Base-by-base conservation (phyloP, 2,329 filamentous ascomycete genomes). In the Botrytis elliptica region DNA sequence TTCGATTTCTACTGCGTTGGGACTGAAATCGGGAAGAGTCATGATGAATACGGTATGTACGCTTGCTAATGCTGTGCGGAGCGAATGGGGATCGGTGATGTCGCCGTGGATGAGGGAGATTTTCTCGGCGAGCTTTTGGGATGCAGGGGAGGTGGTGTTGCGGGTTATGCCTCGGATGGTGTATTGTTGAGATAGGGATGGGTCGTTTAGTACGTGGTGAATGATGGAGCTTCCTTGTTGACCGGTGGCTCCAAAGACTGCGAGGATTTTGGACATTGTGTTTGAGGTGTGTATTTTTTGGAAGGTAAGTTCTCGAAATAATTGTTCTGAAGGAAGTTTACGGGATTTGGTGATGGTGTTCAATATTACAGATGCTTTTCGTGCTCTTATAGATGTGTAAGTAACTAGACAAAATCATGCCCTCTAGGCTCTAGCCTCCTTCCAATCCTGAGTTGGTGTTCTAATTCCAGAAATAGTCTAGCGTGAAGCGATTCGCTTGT, bases 181-280 rank as follows among this genome's bases (percentile, higher is more conserved):
- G 81, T 84, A 88, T 71, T 84, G 77, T 60, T 83, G 77, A 2
- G 84, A 85, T 29, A 88, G 82, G 4, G 79, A 77, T 1, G 83
- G 77, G 75, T 87, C 83, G 52, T 81, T 81, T 16, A 87, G 82
- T 18, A 88, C 81, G 40, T 81, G 79, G 66, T 83, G 79, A 72
- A 88, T 81, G 14, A 88, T 81, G 14, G 85, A 85, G 18, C 85
- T 81, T 29, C 87, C 86, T 78, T 88, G 87, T 52, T 85, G 83
- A 74, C 86, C 86, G 0, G 86, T 88, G 36, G 86, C 86, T 86
- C 22, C 22, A 69, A 88, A 86, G 38, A 88, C 82, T 40, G 82
- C 83, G 49, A 86, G 79, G 46, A 83, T 75, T 57, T 83, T 82
- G 62, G 63, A 44, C 73, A 77, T 77, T 25, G 33, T 52, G 29